phyloP scores from a whole-genome alignment of 768 basidiomycete species.

The Boletus vermiculosoides region DNA sequence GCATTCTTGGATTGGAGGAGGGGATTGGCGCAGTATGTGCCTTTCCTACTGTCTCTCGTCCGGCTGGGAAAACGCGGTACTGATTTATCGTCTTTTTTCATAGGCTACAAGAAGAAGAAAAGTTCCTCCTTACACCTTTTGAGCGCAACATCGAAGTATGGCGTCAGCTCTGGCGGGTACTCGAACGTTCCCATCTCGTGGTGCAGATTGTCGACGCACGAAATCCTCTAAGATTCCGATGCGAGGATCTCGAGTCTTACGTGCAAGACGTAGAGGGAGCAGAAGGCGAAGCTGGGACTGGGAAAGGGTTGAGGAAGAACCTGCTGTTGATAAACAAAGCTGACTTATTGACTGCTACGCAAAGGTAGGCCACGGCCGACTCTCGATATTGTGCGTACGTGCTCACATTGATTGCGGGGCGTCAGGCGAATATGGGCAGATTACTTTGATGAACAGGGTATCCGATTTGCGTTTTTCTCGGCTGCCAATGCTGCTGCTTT shows the following conservation, averaged over 20 bases:
- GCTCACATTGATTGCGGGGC: conserved; percentile 27
- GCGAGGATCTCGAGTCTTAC: conserved; percentile 87
- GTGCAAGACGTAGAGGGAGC: conserved; percentile 79
- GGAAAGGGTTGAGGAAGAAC: conserved; percentile 67
- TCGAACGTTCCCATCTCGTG: conserved; percentile 91
- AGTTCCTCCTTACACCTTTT: conserved; percentile 90
- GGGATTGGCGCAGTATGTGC: conserved; percentile 81
- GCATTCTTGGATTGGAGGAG: conserved; percentile 93
- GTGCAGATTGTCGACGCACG: conserved; percentile 97
- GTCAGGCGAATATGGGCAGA: conserved; percentile 85
- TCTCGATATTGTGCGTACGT: background rate
- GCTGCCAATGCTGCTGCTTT: conserved; percentile 84
- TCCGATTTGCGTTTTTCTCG: conserved; percentile 91
- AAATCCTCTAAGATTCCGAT: conserved; percentile 89
- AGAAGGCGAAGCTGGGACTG: conserved; percentile 79
- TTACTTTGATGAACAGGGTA: conserved; percentile 73
- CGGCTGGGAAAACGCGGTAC: background rate
- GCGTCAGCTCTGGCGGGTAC: conserved; percentile 96
- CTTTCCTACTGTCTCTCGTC: background rate
- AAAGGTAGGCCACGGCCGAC: conserved; percentile 58
- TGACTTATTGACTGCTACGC: conserved; percentile 82
- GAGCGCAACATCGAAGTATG: conserved; percentile 98
- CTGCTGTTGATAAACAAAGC: conserved; percentile 94
- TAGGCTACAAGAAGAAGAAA: conserved; percentile 85
- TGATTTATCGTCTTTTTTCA: background rate